phyloP scores from a whole-genome alignment of 495 filamentous ascomycete genomes.

The Penicillium samsonianum region DNA sequence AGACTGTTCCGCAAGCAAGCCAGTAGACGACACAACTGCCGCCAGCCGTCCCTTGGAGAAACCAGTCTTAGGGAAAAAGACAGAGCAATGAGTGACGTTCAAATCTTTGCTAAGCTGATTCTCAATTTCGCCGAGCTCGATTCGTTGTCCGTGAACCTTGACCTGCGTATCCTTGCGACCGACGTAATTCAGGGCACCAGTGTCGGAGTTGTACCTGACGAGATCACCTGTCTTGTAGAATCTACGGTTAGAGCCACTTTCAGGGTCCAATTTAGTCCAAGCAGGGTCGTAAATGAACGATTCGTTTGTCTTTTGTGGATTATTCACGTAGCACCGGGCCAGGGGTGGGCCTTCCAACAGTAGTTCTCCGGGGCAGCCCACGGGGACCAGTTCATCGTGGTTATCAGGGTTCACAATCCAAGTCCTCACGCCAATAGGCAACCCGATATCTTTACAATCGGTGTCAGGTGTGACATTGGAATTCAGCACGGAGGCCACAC shows the following conservation, averaged over 20 bases:
- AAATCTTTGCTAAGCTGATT: conserved; percentile 43
- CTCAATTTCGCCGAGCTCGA: conserved; percentile 69
- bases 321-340: conserved; percentile 50
- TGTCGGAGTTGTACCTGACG: conserved; percentile 59
- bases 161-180: conserved; percentile 67
- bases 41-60: conserved; percentile 44
- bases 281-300: conserved; percentile 47
- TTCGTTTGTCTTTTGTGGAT: conserved; percentile 42
- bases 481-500: conserved; percentile 44
- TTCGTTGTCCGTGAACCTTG: conserved; percentile 67
- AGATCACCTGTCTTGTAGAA: conserved; percentile 72
- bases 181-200: conserved; percentile 58
- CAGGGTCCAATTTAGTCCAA: conserved; percentile 33
- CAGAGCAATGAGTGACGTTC: conserved; percentile 42
- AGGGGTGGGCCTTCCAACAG: conserved; percentile 52
- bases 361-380: conserved; percentile 52
- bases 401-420: conserved; percentile 52
- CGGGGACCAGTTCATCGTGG: conserved; percentile 48
- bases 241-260: conserved; percentile 37
- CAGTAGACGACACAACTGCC: conserved; percentile 37
- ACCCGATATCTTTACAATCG: conserved; percentile 49
- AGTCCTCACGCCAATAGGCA: conserved; percentile 39
- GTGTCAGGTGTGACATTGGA: conserved; percentile 34
- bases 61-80: conserved; percentile 46
- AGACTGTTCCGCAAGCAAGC: conserved; percentile 24